Evolutionary conservation across 768 basidiomycete species (phyloP), one percentile per base, ranked within the genome.

Genomic region (Myochromella boudieri): DNA sequence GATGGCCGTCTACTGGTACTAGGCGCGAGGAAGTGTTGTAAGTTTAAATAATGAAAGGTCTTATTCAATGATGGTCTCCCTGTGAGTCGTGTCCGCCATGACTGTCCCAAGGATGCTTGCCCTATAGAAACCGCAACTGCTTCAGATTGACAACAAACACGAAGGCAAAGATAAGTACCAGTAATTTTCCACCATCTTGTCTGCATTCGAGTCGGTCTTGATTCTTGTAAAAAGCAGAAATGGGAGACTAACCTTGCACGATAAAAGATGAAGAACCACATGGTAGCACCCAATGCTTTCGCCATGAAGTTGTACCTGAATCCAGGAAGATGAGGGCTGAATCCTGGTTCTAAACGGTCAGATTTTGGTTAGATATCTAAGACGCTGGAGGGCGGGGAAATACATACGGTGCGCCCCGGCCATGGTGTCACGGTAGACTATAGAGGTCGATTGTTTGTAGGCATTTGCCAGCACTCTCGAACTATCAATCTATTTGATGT

Each of bases 181-280:
- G 53, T 24, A 91, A 60, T 58, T 88, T 89, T 20, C 80, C 74
- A 34, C 87, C 88, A 55, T 90, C 88, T 74, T 90, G 78, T 56
- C 88, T 90, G 56, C 28, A 53, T n/a, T 34, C 33, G 33, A 7
- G 33, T 34, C 5, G 5, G 42, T 24, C 22, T n/a, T 39, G 46
- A 10, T 37, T 46, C 41, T 48, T 20, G 41, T 25, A 15, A 21
- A 29, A 29, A 34, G 33, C 8, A 3, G 40, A 10, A 32, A 40
- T 21, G 9, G n/a, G 14, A 20, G 37, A 75, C 87, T 61, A 60
- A 95, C 94, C 92, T 77, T 54, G 89, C 87, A 46, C 94, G 84
- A 70, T 95, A 97, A 75, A 97, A 95, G 64, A 97, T 93, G 75
- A 94, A 97, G 81, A 95, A 95, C 94, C 94, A 97, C 94, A 97